phyloP scores from a whole-genome alignment of 2,329 filamentous ascomycete genomes.

The Emmonsiellopsis sp. region DNA sequence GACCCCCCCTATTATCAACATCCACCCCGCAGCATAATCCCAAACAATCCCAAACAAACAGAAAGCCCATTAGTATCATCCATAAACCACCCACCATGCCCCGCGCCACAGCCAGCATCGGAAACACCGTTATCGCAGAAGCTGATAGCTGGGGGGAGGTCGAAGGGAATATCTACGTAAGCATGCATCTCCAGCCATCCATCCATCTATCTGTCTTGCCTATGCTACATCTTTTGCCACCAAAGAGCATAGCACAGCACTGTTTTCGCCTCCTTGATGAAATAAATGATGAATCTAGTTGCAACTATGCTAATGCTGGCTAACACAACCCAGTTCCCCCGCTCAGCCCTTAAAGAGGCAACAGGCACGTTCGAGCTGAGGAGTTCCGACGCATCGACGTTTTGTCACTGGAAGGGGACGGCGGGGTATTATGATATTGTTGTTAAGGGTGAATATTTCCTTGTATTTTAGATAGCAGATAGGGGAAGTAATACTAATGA shows the following conservation, averaged over 20 bases:
- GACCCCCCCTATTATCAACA: too few species aligned
- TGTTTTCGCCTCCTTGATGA: too few species aligned
- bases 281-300: too few species aligned
- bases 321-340: conserved; percentile 31
- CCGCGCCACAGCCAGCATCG: conserved; percentile 39
- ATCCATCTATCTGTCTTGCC: not conserved
- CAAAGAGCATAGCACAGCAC: not conserved
- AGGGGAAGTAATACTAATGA: not conserved
- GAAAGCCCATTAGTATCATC: not conserved
- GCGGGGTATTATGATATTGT: conserved; percentile 50
- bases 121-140: conserved; percentile 44
- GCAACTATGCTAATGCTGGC: too few species aligned
- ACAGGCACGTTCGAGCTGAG: conserved; percentile 27
- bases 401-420: conserved; percentile 50
- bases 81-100: conserved; percentile 18
- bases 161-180: conserved; percentile 50
- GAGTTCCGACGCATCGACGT: conserved; percentile 39
- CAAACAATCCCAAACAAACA: conserved; percentile 19
- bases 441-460: conserved; percentile 36
- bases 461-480: not conserved
- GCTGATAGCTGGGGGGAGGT: conserved; percentile 45
- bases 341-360: conserved; percentile 36
- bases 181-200: too few species aligned
- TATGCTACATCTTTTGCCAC: not conserved
- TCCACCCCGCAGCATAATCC: too few species aligned